Base-by-base conservation (phyloP, 192 early-diverging fungal genomes). In the Backusella tarrabulga region DNA sequence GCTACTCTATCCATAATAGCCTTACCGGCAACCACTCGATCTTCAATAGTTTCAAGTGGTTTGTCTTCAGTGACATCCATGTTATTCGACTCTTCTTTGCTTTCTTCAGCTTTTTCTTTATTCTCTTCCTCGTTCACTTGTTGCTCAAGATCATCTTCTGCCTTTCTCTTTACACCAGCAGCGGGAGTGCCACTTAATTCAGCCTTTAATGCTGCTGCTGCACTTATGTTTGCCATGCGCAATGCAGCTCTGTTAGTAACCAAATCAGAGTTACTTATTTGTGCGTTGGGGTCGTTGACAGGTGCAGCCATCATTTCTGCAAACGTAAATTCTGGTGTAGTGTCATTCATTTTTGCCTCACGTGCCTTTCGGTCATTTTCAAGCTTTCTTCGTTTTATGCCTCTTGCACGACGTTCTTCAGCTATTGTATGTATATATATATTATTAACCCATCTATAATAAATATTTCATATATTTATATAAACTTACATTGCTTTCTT, bases 151-250 rank as follows among this genome's bases (percentile, higher is more conserved):
- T 75, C 80, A 50, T 89, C 89, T 9, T 82, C 85, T 14, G 79
- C 84, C 3, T 87, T 83, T 69, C 87, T 81, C 56, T 91, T 90
- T 17, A 69, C 76, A 8, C 81, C 83, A 60, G 44, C 72, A 12
- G 63, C 68, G 2, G 83, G 56, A 3, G 79, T 19, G 1, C 76
- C 84, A 17, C 79, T 82, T 34, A 95, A 74, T 44, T 87, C 81
- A 12, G 92, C 89, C 68, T 90, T 93, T 75, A 96, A 85, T 1
- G 84, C 81, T 44, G 93, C 94, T 4, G 88, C 86, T 4, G 88
- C 88, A 74, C 89, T 87, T 69, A 89, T 83, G 44, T 86, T 87
- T 21, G 87, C 85, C 69, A 86, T 83, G 35, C 83, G 71, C 14
- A 82, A 14, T 6, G 74, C 76, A 34, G 81, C 80, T 42, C 83